Conservation (phyloP, 495 filamentous ascomycete species). For the Penicillium crystallinum region DNA sequence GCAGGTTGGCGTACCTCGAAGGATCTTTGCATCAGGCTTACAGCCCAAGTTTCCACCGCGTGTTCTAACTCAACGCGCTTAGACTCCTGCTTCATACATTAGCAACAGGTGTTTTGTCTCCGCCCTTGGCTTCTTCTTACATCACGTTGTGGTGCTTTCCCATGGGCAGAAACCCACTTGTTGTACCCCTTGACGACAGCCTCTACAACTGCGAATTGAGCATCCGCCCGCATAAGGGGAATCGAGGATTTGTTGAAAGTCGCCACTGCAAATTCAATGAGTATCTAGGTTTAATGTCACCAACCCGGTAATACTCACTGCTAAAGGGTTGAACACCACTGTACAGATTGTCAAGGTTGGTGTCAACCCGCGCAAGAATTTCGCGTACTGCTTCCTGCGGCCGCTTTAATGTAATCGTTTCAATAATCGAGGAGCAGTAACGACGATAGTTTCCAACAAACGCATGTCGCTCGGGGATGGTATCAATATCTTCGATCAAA, state of each 20-base stretch:
- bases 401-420: constrained; percentile 71
- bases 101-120: constrained; percentile 3
- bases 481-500: constrained; percentile 89
- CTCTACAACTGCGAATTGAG: constrained; percentile 84
- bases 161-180: constrained; percentile 63
- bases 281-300: neutral
- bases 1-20: constrained; percentile 54
- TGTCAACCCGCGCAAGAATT: constrained; percentile 72
- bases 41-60: constrained; percentile 76
- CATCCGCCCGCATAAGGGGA: constrained; percentile 73
- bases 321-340: constrained; percentile 62
- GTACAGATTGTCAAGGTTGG: constrained; percentile 69
- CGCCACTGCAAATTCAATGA: constrained; percentile 47
- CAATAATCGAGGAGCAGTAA: constrained; percentile 80
- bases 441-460: constrained; percentile 97
- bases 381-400: constrained; percentile 81
- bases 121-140: constrained; percentile 25
- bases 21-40: constrained; percentile 62
- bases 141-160: constrained; percentile 52
- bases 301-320: constrained; percentile 41
- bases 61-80: constrained; percentile 53
- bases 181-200: constrained; percentile 86
- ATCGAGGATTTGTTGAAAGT: constrained; percentile 77
- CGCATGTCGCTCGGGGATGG: constrained; percentile 86
- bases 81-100: constrained; percentile 46